Evolutionary conservation across 2,329 filamentous ascomycete genomes (phyloP), one percentile per base, ranked within the genome.

Genomic region (Alternaria postmessia): DNA sequence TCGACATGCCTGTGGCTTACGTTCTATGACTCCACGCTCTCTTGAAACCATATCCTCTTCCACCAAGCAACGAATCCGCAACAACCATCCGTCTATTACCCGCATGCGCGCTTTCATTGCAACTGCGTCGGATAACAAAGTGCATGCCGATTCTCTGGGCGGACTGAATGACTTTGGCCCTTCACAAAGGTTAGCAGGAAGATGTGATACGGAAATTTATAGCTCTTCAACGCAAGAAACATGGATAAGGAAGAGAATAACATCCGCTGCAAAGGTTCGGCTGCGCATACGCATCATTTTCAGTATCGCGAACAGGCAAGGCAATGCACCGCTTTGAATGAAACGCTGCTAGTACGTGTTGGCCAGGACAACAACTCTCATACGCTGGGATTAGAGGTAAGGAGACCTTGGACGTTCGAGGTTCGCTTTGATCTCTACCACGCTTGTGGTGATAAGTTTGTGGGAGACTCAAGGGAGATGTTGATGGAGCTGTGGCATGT

Each of bases 131-230:
- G 78, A 82, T 56, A 85, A 88, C 68, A 79, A 77, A 5, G 64
- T 73, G 1, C 86, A 88, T 66, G 79, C 88, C 30, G 76, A 78
- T 85, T 88, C 66, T 0, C 82, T 88, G 57, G 87, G 86, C 11
- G 83, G 85, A n/a, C 80, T 88, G 0, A 86, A 30, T 11, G 16
- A 47, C 6, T 16, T 16, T 20, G 20, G 12, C 39, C 5, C 3
- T 24, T 7, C 5, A 16, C 18, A 3, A 42, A 20, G 5, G 12
- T 12, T 42, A 7, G 18, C 5, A 16, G 20, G 11, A 42, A 14
- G 20, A 42, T 16, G 11, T 12, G 11, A 42, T 42, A 24, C 9
- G n/a, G 9, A 16, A 3, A 16, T 8, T 12, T 7, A 12, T 3
- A 24, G 39, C 11, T 16, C 6, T 4, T 16, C 11, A 11, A 42